Evolutionary conservation across 371 early-diverging fungal genomes (phyloP), one percentile per base, ranked within the genome.

Genomic region (Mortierella sp.): DNA sequence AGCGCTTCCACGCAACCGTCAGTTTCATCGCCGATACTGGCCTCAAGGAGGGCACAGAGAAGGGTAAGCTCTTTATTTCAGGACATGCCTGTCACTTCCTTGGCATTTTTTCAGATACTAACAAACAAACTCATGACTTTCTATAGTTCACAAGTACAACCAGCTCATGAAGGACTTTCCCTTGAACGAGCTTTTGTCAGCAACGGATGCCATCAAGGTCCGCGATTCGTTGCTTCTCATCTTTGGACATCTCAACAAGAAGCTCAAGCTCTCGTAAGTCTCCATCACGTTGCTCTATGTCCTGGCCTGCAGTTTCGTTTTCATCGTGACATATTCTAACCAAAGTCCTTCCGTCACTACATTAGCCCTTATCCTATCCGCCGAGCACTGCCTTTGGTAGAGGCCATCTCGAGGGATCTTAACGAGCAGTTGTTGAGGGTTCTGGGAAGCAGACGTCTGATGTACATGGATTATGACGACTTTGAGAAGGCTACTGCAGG

Each of bases 81-180:
- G 0, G 67, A 37, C 10, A 19, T 37, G 11, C 9, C 11, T 24
- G 3, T 37, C 9, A 3, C 34, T 21, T 64, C 8, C 5, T 57
- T n/a, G 24, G 1, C 43, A n/a, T 16, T 59, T 24, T 6, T 24
- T 24, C 34, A 64, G 6, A 5, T 6, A 26, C 34, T 40, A 34
- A 59, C 31, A 61, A 54, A 6, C 54, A 54, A 54, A 24, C 21
- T 1, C 54, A 54, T 24, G n/a, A 4, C 21, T 1, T 19, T 54
- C 21, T 5, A 53, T 82, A 92, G 99, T 98, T 4, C 92, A 92
- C 86, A 97, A 96, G 80, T 99, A 98, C 93, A 99, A 99, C 83
- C 96, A 95, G 87, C 91, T 99, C 71, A 98, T 99, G 98, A 96
- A 96, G 87, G 99, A 99, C 72, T 99, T 99, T 76, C 99, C 99